These are phyloP conservation scores for Yamadazyma ubonensis DNA, from an alignment of 805 yeast species.

Conservation along the genomic window DNA sequence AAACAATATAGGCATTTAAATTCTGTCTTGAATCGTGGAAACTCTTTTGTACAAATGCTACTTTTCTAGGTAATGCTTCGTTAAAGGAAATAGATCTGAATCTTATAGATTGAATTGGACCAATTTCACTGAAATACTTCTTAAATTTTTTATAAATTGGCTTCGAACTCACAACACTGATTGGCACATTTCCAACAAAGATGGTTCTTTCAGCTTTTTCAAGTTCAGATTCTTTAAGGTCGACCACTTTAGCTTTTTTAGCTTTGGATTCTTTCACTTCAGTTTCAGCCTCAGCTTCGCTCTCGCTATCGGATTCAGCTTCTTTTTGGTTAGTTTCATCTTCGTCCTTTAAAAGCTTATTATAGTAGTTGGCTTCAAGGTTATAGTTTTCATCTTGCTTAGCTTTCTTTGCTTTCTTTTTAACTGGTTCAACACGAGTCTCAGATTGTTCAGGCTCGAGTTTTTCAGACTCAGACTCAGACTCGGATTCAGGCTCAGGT, in stretches of 20 bases:
- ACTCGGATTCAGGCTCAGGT: neutral
- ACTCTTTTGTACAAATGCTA: constrained; percentile 79
- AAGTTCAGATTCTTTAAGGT: constrained; percentile 67
- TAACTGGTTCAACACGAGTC: too few relatives aligned
- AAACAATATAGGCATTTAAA: constrained; percentile 87
- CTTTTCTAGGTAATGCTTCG: constrained; percentile 86
- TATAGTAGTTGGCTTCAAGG: constrained; percentile 54
- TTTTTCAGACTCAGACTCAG: constrained; percentile 56
- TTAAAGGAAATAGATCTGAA: constrained; percentile 90
- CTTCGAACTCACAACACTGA: constrained; percentile 63
- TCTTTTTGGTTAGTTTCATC: constrained; percentile 12
- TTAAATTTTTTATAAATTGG: constrained; percentile 62
- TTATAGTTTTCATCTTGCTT: constrained; percentile 36
- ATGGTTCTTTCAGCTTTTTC: constrained; percentile 82
- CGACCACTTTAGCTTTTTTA: constrained; percentile 47
- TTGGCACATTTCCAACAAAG: constrained; percentile 83
- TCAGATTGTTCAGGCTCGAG: neutral
- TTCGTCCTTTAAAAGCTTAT: constrained; percentile 44
- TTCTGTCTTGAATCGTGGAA: constrained; percentile 76
- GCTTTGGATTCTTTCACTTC: constrained; percentile 12
- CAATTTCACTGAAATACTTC: constrained; percentile 52
- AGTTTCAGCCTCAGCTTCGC: constrained; percentile 11
- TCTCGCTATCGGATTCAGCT: constrained; percentile 6
- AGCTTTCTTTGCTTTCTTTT: constrained; percentile 23
- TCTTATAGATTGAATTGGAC: constrained; percentile 70